A percentile compares a stretch with the other conserved stretches of the same genome.
Conservation (phyloP, 2,329 filamentous ascomycete species). For the Trichoderma koningiopsis region DNA sequence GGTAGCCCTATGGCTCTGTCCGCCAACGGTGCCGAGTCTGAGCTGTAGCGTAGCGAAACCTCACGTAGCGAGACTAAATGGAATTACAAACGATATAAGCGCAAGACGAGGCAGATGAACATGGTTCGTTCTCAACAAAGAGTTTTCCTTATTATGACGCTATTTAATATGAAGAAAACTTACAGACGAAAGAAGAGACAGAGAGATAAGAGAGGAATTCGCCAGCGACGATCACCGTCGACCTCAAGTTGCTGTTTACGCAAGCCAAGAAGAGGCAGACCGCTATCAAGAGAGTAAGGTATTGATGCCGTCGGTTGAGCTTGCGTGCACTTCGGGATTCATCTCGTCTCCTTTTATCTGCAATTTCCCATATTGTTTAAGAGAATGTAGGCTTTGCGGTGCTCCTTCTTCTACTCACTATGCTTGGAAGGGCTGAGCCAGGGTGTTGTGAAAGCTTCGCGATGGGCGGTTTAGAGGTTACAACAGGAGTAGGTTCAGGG, state of each 20-base stretch:
- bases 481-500: neutral
- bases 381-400: neutral
- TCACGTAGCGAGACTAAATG: conserved; percentile 23
- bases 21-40: conserved; percentile 59
- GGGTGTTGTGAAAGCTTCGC: neutral
- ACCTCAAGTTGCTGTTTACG: neutral
- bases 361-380: neutral
- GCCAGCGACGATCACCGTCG: neutral
- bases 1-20: conserved; percentile 61
- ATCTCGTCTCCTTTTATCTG: neutral
- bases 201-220: neutral
- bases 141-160: conserved; percentile 13
- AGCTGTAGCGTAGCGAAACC: conserved; percentile 45
- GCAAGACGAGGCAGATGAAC: conserved; percentile 7
- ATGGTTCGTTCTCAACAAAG: neutral
- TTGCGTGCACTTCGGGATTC: conserved; percentile 1
- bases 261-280: neutral
- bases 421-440: conserved; percentile 1
- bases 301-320: conserved; percentile 40
- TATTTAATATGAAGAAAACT: neutral
- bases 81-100: neutral
- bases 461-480: neutral
- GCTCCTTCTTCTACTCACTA: neutral
- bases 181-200: neutral
- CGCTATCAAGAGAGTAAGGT: conserved; percentile 31